phyloP scores from a whole-genome alignment of 495 filamentous ascomycete genomes.

The Cercophora sp. region DNA sequence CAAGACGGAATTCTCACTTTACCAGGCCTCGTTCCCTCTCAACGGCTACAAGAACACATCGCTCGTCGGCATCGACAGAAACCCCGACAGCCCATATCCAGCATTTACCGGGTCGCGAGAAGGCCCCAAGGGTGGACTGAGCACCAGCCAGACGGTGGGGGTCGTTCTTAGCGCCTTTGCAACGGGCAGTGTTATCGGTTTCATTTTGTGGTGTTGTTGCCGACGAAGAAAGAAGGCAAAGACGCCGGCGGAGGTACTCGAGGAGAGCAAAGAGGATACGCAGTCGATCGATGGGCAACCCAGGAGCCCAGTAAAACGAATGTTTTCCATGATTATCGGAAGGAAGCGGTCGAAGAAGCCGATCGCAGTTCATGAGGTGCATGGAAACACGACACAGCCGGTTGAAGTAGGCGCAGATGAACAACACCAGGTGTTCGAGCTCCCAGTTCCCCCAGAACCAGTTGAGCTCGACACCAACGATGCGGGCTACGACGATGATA shows the following conservation, averaged over 20 bases:
- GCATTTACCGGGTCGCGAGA: conserved; percentile 15
- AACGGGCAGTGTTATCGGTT: conserved; percentile 37
- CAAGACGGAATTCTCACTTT: conserved; percentile 53
- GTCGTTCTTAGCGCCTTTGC: conserved; percentile 42
- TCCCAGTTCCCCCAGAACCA: conserved; percentile 43
- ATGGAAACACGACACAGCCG: conserved; percentile 23
- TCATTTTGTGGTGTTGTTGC: conserved; percentile 31
- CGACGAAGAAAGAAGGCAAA: conserved; percentile 27
- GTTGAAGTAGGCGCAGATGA: conserved; percentile 45
- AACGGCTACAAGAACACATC: conserved; percentile 41
- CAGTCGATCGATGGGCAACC: conserved; percentile 18
- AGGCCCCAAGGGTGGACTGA: conserved; percentile 38
- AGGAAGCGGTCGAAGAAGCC: conserved; percentile 26
- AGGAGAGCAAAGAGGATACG: conserved; percentile 25
- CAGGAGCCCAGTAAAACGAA: conserved; percentile 28
- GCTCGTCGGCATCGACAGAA: conserved; percentile 46
- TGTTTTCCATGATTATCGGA: conserved; percentile 31
- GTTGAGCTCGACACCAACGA: conserved; percentile 47
- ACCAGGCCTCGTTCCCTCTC: conserved; percentile 51
- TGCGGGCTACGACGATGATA: conserved; percentile 30
- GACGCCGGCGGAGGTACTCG: conserved; percentile 15
- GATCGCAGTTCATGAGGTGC: conserved; percentile 13
- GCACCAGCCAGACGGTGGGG: conserved; percentile 33
- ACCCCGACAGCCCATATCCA: conserved; percentile 43
- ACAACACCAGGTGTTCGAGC: conserved; percentile 46